A percentile compares a stretch with the other conserved stretches of the same genome.
Conservation (phyloP, 768 basidiomycete genomes). For the Boletus sp. region DNA sequence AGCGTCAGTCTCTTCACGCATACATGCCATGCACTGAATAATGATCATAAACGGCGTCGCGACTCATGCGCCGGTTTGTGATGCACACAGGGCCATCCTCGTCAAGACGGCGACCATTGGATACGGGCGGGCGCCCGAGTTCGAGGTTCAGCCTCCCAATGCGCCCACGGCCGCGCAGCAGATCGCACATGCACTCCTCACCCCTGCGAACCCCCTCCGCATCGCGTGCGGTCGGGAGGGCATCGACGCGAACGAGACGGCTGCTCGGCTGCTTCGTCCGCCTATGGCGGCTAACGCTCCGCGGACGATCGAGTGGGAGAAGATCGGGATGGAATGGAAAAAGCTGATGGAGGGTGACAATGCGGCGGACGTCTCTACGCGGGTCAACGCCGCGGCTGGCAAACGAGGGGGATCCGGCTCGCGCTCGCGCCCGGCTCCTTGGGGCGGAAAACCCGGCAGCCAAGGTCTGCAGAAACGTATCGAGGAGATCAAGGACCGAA, state of each 20-base stretch:
- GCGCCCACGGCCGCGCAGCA: slow-evolving; percentile 41
- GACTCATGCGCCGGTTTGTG: background rate
- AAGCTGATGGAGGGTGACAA: slow-evolving; percentile 4
- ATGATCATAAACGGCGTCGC: background rate
- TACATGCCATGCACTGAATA: background rate
- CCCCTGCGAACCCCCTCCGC: slow-evolving; percentile 20
- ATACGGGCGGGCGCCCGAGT: slow-evolving; percentile 44
- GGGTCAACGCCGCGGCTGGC: background rate
- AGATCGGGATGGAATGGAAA: slow-evolving; percentile 22
- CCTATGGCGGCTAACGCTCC: slow-evolving; percentile 1
- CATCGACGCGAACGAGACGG: slow-evolving; percentile 19
- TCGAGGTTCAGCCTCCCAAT: slow-evolving; percentile 41
- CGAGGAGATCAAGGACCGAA: slow-evolving; percentile 2
- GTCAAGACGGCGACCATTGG: slow-evolving; percentile 49
- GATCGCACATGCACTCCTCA: slow-evolving; percentile 42
- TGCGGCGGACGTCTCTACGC: background rate
- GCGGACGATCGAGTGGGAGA: slow-evolving; percentile 18
- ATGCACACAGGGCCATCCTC: slow-evolving; percentile 42
- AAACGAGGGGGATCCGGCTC: background rate
- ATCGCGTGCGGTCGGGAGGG: slow-evolving; percentile 27
- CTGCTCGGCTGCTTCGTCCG: slow-evolving; percentile 14
- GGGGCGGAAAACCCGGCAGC: background rate
- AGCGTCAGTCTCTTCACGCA: slow-evolving; percentile 50
- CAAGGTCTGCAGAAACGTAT: background rate
- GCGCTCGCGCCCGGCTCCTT: background rate